These are phyloP conservation scores for Parachaetomium inaequale DNA, from an alignment of 495 filamentous ascomycete genomes.

Conservation along the genomic window DNA sequence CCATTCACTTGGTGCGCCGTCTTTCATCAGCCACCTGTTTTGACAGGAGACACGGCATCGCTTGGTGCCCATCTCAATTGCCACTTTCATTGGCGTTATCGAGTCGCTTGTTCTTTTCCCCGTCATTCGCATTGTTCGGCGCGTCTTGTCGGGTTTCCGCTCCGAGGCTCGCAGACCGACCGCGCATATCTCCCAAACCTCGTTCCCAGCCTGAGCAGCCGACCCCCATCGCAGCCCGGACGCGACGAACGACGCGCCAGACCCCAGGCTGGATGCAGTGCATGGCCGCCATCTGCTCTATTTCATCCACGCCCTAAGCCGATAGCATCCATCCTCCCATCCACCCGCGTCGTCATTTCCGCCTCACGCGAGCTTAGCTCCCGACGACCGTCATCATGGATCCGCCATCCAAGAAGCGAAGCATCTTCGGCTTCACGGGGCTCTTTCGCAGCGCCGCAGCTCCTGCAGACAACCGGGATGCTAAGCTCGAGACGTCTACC, in stretches of 20 bases:
- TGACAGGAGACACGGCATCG: constrained; percentile 13
- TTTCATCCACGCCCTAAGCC: background rate
- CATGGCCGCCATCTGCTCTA: constrained; percentile 4
- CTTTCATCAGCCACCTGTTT: constrained; percentile 17
- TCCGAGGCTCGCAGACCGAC: constrained; percentile 7
- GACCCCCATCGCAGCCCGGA: constrained; percentile 6
- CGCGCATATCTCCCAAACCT: constrained; percentile 14
- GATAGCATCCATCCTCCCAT: background rate
- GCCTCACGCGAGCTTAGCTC: constrained; percentile 8
- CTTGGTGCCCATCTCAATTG: constrained; percentile 2
- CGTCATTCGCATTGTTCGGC: constrained; percentile 12
- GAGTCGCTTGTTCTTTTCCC: constrained; percentile 6
- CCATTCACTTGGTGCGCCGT: constrained; percentile 9
- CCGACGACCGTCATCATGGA: constrained; percentile 27
- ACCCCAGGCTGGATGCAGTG: constrained; percentile 6
- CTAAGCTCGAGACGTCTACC: constrained; percentile 2
- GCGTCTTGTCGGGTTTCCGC: constrained; percentile 16
- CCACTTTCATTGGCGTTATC: constrained; percentile 11
- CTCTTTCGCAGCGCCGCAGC: constrained; percentile 28
- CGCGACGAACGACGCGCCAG: constrained; percentile 18
- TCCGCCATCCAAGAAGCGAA: constrained; percentile 30
- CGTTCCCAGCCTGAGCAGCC: constrained; percentile 10
- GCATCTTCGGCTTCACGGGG: constrained; percentile 30
- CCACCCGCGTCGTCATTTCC: background rate
- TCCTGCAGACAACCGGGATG: constrained; percentile 19